Evolutionary conservation across 441 rosid species (phyloP).

Genomic region (Biscutella laevigata): DNA sequence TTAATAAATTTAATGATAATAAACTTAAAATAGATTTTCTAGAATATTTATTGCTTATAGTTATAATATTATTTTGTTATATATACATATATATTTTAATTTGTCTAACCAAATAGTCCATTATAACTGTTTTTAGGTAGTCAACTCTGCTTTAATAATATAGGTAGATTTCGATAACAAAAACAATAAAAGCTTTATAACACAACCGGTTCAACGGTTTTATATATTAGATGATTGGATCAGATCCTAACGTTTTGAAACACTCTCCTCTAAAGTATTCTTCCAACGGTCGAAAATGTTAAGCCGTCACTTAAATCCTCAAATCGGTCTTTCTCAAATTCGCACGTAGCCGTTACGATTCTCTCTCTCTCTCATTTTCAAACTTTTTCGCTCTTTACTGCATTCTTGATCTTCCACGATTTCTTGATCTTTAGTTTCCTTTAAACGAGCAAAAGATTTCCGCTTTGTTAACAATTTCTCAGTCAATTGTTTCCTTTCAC

Average conservation of each 20-base stretch:
- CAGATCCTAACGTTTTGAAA: not conserved
- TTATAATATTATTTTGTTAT: too few species aligned
- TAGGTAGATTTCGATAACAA: too few species aligned
- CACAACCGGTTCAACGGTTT: too few species aligned
- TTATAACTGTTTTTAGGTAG: too few species aligned
- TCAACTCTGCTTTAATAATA: too few species aligned
- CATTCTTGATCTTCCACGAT: not conserved
- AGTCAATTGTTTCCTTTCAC: too few species aligned
- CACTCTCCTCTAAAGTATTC: not conserved
- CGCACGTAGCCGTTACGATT: constrained; percentile 16
- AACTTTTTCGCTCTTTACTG: not conserved
- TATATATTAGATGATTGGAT: not conserved
- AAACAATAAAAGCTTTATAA: too few species aligned
- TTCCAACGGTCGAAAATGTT: constrained; percentile 14
- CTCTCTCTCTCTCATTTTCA: not conserved
- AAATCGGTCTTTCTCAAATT: not conserved
- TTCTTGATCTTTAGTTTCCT: not conserved
- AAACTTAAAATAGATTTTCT: too few species aligned
- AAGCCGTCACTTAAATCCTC: constrained; percentile 6
- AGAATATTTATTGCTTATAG: too few species aligned
- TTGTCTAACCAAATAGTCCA: too few species aligned
- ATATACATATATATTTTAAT: too few species aligned
- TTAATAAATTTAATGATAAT: too few species aligned
- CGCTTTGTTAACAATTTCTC: constrained; percentile 2
- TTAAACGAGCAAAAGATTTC: not conserved